Evolutionary conservation across 305 asterid species (phyloP), one percentile per base, ranked within the genome.

Genomic region (Fraxinus dipetala): DNA sequence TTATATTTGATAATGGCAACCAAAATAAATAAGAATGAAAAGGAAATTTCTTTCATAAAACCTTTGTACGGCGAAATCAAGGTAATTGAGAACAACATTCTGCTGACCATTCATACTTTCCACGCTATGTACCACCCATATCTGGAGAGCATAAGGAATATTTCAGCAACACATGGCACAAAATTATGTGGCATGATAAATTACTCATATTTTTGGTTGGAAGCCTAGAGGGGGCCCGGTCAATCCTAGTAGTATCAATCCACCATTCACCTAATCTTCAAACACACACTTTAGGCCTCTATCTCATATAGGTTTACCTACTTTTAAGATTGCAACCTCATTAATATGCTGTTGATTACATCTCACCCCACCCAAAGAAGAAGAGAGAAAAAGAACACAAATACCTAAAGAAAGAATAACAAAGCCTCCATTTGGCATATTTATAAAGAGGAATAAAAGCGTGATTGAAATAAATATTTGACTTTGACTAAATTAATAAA

Each of bases 31-130:
- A 83, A 31, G 63, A 72, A 59, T 30, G 26, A 70, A 82, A 63
- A 14, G 78, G 79, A 69, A 54, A 69, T 70, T 75, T 40, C 67
- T 74, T 11, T 20, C 54, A 82, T 28, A 83, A 82, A 84, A 96
- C 99, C 98, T 93, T 89, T 92, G 97, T 83, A 79, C 56, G 78
- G 93, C 65, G 35, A 93, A 83, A 88, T 85, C 95, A 59, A 87
- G 94, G 91, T 93, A 91, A 87, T 91, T 89, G 84, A 96, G 93
- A 85, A 85, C 83, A 82, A 92, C 70, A 86, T 67, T 79, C 84
- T 80, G 91, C 89, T 82, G 92, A 81, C 90, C 88, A 54, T 87
- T 83, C 81, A 69, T 79, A 84, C 86, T 85, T 86, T 85, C 81
- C 81, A 90, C 77, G 43, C 86, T 87, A 61, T 90, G 88, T 76